Evolutionary conservation across 208 protist genomes (phyloP), one percentile per base, ranked within the genome.

Genomic region (Histomonas meleagridis): DNA sequence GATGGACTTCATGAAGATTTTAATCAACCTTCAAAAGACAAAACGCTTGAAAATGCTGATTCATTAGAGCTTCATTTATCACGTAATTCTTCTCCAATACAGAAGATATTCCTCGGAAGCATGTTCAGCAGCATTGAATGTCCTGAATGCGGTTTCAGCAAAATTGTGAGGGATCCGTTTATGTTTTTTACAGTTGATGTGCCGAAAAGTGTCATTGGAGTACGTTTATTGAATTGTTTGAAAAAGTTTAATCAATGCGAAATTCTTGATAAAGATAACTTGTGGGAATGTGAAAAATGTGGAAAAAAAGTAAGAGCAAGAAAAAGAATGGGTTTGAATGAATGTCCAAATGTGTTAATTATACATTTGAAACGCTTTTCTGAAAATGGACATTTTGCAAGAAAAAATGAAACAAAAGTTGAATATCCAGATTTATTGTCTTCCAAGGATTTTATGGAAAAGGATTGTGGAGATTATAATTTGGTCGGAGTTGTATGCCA

Each of bases 351-450:
- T 57, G 16, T 90, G 9, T 16, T 90, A n/a, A 90, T 90, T 7
- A 57, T 90, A 57, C 76, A 90, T 90, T 90, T 90, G 23, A 90
- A 90, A 21, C 49, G 76, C 49, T 90, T 90, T 35, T 90, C 86
- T 9, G 49, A 35, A 48, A 46, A 60, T 10, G 53, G 86, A 23
- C 28, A 91, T 28, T 91, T 18, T 26, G 55, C 21, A 5, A 23
- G 0, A 32, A 60, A 65, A 32, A 48, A n/a, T 65, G 5, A 38
- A 0, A 70, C 86, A 35, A 4, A 14, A 3, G 86, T 91, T 49
- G 35, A 91, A 5, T 91, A 35, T 48, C 86, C 86, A 5, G 49
- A 65, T 23, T 14, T 4, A 49, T 26, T 65, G 0, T n/a, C n/a
- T n/a, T n/a, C n/a, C n/a, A n/a, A n/a, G n/a, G n/a, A n/a, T n/a